Conservation (phyloP, 176 grass and related monocot genomes). For the Aegilops longissima region DNA sequence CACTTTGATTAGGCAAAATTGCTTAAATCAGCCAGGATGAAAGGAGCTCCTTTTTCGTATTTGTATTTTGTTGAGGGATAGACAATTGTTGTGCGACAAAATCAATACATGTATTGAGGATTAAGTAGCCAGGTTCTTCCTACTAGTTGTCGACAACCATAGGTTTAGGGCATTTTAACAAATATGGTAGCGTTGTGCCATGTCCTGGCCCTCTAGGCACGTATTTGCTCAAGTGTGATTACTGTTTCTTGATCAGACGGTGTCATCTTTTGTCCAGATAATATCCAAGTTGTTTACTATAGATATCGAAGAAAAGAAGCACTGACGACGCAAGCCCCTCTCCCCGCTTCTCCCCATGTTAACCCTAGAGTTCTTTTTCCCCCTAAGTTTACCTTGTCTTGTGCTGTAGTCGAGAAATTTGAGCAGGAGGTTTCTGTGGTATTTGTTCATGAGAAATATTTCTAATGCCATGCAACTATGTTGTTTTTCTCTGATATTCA, state of each 20-base stretch:
- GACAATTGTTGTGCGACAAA: background rate
- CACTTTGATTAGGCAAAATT: background rate
- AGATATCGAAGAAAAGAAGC: no score
- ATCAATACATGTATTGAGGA: background rate
- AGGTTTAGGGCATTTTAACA: background rate
- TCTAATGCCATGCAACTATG: background rate
- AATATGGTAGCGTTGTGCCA: background rate
- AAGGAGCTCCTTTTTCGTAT: no score
- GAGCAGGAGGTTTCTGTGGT: background rate
- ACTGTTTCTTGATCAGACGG: no score
- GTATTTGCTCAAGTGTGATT: background rate
- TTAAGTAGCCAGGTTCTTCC: background rate
- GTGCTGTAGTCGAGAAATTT: no score
- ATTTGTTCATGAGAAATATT: background rate
- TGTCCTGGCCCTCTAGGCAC: no score
- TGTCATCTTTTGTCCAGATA: no score
- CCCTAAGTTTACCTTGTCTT: no score
- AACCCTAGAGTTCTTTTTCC: no score
- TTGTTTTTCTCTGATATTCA: background rate
- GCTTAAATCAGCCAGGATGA: background rate
- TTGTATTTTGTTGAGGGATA: background rate
- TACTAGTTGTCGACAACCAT: background rate
- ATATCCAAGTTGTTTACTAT: no score
- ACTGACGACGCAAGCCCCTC: no score
- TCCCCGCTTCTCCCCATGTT: no score